Evolutionary conservation across 495 filamentous ascomycete species (phyloP).

Genomic region (Lophium mytilinum): DNA sequence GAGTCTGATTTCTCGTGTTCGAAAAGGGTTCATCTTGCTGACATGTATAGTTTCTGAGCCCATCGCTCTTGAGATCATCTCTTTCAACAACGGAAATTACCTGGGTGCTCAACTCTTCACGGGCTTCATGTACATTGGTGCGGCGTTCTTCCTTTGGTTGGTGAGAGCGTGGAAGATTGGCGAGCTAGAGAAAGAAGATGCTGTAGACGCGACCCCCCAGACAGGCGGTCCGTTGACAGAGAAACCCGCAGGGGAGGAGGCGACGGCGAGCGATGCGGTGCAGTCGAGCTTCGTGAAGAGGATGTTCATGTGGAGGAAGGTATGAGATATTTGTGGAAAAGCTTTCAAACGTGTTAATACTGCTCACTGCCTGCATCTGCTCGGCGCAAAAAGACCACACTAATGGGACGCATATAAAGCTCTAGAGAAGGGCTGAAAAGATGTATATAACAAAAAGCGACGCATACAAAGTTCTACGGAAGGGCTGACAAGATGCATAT

Average conservation of each 20-base stretch:
- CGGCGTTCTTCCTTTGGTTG: slow-evolving; percentile 45
- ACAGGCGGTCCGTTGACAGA: slow-evolving; percentile 1
- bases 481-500: too few species aligned
- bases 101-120: slow-evolving; percentile 58
- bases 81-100: slow-evolving; percentile 41
- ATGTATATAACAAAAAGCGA: too few species aligned
- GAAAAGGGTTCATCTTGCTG: neutral
- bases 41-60: slow-evolving; percentile 51
- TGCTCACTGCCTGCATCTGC: neutral
- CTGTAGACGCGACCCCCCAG: neutral
- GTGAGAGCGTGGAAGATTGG: slow-evolving; percentile 55
- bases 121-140: slow-evolving; percentile 57
- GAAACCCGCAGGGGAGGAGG: neutral
- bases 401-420: too few species aligned
- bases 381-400: neutral
- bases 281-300: slow-evolving; percentile 18
- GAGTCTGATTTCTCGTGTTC: slow-evolving; percentile 20
- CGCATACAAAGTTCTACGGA: too few species aligned
- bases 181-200: slow-evolving; percentile 37
- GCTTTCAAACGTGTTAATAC: neutral
- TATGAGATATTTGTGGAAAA: slow-evolving; percentile 1
- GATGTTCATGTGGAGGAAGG: slow-evolving; percentile 20
- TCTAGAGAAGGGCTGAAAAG: too few species aligned
- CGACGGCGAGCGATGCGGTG: neutral
- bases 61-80: slow-evolving; percentile 60